These are phyloP conservation scores for Ophiostoma ips DNA, from an alignment of 2,329 filamentous ascomycete species.

Conservation along the genomic window DNA sequence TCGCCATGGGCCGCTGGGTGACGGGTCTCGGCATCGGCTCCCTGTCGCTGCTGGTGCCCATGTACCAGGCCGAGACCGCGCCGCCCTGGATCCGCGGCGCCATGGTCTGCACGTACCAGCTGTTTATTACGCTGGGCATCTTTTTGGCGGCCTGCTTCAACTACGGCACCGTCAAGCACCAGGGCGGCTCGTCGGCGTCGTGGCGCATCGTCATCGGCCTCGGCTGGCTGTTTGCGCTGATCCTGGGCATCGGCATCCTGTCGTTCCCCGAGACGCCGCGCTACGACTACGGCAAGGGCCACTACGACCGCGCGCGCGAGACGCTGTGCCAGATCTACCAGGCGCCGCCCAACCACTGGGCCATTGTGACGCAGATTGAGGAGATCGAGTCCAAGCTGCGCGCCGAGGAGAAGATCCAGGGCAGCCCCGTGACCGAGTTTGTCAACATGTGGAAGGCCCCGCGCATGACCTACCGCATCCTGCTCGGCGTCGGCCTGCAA, in stretches of 20 bases:
- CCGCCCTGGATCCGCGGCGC: slow-evolving; percentile 49
- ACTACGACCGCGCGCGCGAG: slow-evolving; percentile 7
- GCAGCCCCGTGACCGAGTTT: slow-evolving; percentile 34
- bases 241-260: slow-evolving; percentile 39
- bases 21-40: slow-evolving; percentile 55
- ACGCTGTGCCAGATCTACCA: slow-evolving; percentile 10
- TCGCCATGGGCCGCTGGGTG: slow-evolving; percentile 46
- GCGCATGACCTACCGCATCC: slow-evolving; percentile 48
- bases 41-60: slow-evolving; percentile 46
- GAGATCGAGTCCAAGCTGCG: slow-evolving; percentile 18
- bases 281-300: slow-evolving; percentile 17
- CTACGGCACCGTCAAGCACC: slow-evolving; percentile 32
- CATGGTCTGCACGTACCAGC: slow-evolving; percentile 56
- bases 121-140: slow-evolving; percentile 61
- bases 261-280: slow-evolving; percentile 43
- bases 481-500: slow-evolving; percentile 49
- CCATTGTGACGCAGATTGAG: slow-evolving; percentile 10
- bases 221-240: slow-evolving; percentile 37
- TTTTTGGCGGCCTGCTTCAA: slow-evolving; percentile 36
- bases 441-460: slow-evolving; percentile 46
- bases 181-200: slow-evolving; percentile 26
- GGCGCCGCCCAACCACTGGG: slow-evolving; percentile 8
- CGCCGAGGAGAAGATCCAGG: slow-evolving; percentile 29
- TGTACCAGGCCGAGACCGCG: slow-evolving; percentile 46
- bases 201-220: slow-evolving; percentile 51